Evolutionary conservation across 1,139 yeast genomes (phyloP).

Genomic region (Torulaspora globosa): DNA sequence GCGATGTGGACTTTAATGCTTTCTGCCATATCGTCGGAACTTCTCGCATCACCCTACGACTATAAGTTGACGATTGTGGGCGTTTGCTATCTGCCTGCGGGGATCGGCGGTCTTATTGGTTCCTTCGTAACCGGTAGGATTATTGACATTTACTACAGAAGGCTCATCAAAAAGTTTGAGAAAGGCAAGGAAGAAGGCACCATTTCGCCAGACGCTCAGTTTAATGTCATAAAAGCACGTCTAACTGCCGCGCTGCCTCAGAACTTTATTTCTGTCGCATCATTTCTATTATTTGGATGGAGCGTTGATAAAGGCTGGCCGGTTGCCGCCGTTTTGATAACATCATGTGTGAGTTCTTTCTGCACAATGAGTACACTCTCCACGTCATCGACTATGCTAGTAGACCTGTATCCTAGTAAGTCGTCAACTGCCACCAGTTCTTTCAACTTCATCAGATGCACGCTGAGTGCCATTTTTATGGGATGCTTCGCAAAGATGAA

Average conservation of each 20-base stretch:
- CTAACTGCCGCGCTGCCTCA: constrained; percentile 42
- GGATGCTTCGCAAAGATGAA: constrained; percentile 61
- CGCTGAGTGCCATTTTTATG: constrained; percentile 56
- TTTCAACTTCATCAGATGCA: constrained; percentile 57
- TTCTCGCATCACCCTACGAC: constrained; percentile 46
- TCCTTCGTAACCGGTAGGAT: constrained; percentile 48
- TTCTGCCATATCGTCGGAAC: constrained; percentile 57
- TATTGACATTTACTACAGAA: constrained; percentile 45
- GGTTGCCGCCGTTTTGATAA: constrained; percentile 53
- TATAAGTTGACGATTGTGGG: constrained; percentile 57
- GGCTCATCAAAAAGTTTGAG: constrained; percentile 21
- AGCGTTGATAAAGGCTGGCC: constrained; percentile 49
- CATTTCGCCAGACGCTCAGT: constrained; percentile 30
- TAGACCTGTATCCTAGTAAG: constrained; percentile 56
- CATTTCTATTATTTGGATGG: constrained; percentile 66
- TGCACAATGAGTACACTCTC: constrained; percentile 52
- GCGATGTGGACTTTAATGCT: constrained; percentile 67
- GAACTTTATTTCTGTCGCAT: constrained; percentile 37
- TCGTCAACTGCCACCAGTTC: constrained; percentile 61
- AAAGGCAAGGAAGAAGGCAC: constrained; percentile 28
- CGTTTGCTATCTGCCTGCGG: constrained; percentile 63
- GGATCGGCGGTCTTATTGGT: constrained; percentile 52
- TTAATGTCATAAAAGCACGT: constrained; percentile 49
- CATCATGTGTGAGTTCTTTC: constrained; percentile 51
- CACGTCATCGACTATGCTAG: constrained; percentile 51